Conservation (phyloP, 371 early-diverging fungal genomes). For the Circinella minor region DNA sequence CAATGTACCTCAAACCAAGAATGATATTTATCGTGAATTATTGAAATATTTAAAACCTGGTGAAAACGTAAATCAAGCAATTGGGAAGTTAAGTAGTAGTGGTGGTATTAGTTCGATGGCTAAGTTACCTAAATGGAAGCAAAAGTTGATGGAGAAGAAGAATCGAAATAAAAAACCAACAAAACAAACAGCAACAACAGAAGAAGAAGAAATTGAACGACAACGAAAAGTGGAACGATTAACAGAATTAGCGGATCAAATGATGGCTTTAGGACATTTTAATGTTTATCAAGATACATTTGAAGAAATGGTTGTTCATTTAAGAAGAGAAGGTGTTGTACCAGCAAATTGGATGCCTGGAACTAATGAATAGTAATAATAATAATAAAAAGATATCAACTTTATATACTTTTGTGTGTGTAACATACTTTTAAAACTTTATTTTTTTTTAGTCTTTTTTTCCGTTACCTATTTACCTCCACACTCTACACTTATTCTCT, state of each 20-base stretch:
- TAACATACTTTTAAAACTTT: too few relatives aligned
- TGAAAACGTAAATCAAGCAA: conserved; percentile 73
- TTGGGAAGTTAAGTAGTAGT: conserved; percentile 51
- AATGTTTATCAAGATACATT: conserved; percentile 78
- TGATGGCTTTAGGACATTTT: conserved; percentile 76
- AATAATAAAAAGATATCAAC: too few relatives aligned
- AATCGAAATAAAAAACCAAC: conserved; percentile 49
- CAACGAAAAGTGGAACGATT: conserved; percentile 63
- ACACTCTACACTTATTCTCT: too few relatives aligned
- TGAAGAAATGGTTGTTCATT: conserved; percentile 74
- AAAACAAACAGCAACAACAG: conserved; percentile 11
- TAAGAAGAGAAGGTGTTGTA: conserved; percentile 68
- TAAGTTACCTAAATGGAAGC: conserved; percentile 57
- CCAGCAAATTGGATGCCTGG: conserved; percentile 65
- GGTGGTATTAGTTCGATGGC: conserved; percentile 53
- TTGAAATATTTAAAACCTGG: conserved; percentile 70
- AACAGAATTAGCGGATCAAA: conserved; percentile 75
- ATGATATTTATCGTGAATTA: conserved; percentile 61
- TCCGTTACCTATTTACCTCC: too few relatives aligned
- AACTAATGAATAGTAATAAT: not conserved
- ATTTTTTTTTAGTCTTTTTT: too few relatives aligned
- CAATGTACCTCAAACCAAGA: conserved; percentile 48
- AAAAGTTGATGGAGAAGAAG: conserved; percentile 65
- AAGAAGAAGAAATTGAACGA: conserved; percentile 51
- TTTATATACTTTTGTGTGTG: too few relatives aligned